These are phyloP conservation scores for Phytopythium vexans DNA, from an alignment of 352 stramenopile genomes.

Conservation along the genomic window DNA sequence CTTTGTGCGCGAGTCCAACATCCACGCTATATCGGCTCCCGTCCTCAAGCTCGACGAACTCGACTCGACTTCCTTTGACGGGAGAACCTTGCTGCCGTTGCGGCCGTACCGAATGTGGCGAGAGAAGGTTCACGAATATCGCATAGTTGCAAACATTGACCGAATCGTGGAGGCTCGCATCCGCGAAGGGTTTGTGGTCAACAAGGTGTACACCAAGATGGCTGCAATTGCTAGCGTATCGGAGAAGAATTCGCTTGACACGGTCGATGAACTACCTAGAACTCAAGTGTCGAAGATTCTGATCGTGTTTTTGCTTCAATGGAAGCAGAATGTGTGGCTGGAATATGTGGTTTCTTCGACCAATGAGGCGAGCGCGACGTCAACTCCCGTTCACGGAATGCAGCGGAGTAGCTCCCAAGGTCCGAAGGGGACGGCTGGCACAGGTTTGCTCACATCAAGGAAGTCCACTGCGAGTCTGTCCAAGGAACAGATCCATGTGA, in stretches of 20 bases:
- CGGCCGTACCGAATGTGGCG: slow-evolving; percentile 84
- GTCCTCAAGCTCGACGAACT: slow-evolving; percentile 67
- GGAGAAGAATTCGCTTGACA: no score
- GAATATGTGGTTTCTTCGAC: slow-evolving; percentile 84
- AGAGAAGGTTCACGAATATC: slow-evolving; percentile 87
- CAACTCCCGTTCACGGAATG: slow-evolving; percentile 6
- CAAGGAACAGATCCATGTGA: slow-evolving; percentile 33
- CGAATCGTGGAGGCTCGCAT: slow-evolving; percentile 80
- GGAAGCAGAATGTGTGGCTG: slow-evolving; percentile 88
- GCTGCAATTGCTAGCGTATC: neutral
- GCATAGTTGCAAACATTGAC: slow-evolving; percentile 76
- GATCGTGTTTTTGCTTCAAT: slow-evolving; percentile 82
- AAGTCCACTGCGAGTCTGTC: slow-evolving; percentile 29
- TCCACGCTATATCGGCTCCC: slow-evolving; percentile 64
- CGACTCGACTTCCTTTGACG: slow-evolving; percentile 72
- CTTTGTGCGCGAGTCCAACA: slow-evolving; percentile 62
- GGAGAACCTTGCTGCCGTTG: slow-evolving; percentile 52
- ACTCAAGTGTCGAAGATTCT: slow-evolving; percentile 61
- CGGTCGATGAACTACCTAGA: neutral
- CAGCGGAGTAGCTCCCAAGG: slow-evolving; percentile 21
- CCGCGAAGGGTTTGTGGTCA: slow-evolving; percentile 81
- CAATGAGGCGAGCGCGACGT: slow-evolving; percentile 11
- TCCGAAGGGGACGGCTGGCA: slow-evolving; percentile 8
- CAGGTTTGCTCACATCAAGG: slow-evolving; percentile 5
- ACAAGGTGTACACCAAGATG: slow-evolving; percentile 71